A percentile compares a stretch with the other conserved stretches of the same genome.
Conservation (phyloP, 495 filamentous ascomycete genomes). For the Aspergillus wentii region DNA sequence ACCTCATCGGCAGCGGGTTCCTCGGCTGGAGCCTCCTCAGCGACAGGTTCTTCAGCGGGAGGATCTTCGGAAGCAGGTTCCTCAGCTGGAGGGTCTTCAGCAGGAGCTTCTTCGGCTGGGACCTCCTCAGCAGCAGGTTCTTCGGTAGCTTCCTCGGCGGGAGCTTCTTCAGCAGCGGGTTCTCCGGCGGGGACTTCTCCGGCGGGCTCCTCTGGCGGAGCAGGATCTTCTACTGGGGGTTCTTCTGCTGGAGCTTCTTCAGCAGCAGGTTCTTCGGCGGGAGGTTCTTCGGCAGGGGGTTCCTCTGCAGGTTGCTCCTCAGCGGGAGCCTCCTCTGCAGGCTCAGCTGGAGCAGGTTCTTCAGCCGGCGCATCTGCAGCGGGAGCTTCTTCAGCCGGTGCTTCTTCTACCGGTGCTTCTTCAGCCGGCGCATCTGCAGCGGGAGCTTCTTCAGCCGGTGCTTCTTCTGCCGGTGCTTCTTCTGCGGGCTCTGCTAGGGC, state of each 20-base stretch:
- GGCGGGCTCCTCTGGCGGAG: conserved; percentile 3
- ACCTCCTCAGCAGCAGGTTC: conserved; percentile 8
- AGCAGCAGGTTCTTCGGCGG: conserved; percentile 11
- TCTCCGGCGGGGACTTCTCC: conserved; percentile 7
- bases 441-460: conserved; percentile 9
- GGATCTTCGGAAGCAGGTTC: conserved; percentile 4
- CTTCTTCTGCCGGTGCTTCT: conserved; percentile 8
- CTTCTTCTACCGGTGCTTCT: conserved; percentile 8
- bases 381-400: conserved; percentile 7
- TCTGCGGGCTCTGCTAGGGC: conserved; percentile 10
- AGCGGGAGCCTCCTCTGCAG: conserved; percentile 6
- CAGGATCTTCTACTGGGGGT: conserved; percentile 1
- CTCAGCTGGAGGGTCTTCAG: conserved; percentile 5
- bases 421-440: conserved; percentile 2
- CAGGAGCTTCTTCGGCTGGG: conserved; percentile 6
- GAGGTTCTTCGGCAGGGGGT: conserved; percentile 7
- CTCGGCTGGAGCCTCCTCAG: conserved; percentile 5
- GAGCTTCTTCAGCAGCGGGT: conserved; percentile 7
- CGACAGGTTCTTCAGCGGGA: conserved; percentile 6
- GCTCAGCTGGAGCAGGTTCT: conserved; percentile 5
- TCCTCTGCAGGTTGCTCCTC: conserved; percentile 10
- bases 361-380: conserved; percentile 7
- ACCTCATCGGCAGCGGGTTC: conserved; percentile 6
- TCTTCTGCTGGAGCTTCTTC: conserved; percentile 12
- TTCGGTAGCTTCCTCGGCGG: conserved; percentile 18